Conservation (phyloP, 352 stramenopile genomes). For the Pythium brachiatum region DNA sequence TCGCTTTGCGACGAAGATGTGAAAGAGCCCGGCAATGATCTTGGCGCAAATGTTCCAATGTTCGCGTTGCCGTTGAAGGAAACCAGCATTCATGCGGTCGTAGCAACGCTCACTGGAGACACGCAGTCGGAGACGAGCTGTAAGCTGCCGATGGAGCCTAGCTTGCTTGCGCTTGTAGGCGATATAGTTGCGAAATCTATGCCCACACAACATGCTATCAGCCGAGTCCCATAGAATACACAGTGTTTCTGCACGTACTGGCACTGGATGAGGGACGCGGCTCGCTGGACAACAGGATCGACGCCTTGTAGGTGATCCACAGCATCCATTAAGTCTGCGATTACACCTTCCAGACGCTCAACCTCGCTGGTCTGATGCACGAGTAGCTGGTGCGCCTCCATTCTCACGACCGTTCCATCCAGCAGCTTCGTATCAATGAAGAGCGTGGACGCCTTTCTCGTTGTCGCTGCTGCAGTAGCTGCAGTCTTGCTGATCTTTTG, state of each 20-base stretch:
- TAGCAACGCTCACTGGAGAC: constrained; percentile 40
- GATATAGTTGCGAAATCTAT: constrained; percentile 26
- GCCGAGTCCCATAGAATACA: neutral
- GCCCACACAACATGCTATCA: neutral
- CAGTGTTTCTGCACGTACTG: constrained; percentile 8
- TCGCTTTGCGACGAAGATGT: constrained; percentile 33
- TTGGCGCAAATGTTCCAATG: constrained; percentile 22
- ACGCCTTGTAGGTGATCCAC: constrained; percentile 17
- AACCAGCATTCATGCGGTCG: constrained; percentile 37
- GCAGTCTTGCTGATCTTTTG: constrained; percentile 7
- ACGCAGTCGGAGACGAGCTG: constrained; percentile 18
- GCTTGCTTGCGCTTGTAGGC: constrained; percentile 15
- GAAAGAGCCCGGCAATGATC: constrained; percentile 31
- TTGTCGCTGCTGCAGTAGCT: neutral
- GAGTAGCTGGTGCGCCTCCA: constrained; percentile 33
- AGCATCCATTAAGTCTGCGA: constrained; percentile 11
- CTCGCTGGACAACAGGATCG: constrained; percentile 26
- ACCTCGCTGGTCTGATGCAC: constrained; percentile 33
- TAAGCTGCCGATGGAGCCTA: constrained; percentile 9
- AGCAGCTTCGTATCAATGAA: constrained; percentile 29
- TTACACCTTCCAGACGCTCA: constrained; percentile 19
- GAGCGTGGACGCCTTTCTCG: neutral
- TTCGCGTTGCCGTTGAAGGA: constrained; percentile 21
- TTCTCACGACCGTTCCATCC: constrained; percentile 31
- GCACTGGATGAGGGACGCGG: constrained; percentile 36